A percentile compares a stretch with the other conserved stretches of the same genome.
These are phyloP conservation scores for Trichoderma sp. DNA, from an alignment of 2,329 filamentous ascomycete species.

Conservation along the genomic window DNA sequence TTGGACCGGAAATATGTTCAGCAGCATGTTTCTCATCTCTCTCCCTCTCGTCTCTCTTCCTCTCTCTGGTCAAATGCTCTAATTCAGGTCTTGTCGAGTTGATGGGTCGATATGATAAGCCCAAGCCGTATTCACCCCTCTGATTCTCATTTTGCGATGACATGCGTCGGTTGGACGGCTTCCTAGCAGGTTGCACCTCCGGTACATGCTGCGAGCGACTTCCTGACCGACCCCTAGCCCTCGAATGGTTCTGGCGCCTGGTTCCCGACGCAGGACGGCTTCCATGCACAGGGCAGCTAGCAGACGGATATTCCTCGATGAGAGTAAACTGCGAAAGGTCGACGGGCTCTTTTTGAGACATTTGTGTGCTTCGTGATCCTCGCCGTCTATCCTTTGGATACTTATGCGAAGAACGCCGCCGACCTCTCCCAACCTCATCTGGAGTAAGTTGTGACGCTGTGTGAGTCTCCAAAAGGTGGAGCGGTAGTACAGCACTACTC, in stretches of 20 bases:
- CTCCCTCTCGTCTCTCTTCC: neutral
- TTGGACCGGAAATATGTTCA: slow-evolving; percentile 23
- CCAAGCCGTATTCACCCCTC: neutral
- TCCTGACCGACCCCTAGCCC: slow-evolving; percentile 16
- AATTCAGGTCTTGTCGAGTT: neutral
- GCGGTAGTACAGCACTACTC: slow-evolving; percentile 10
- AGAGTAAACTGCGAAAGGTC: slow-evolving; percentile 31
- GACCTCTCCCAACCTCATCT: slow-evolving; percentile 19
- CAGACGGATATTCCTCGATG: slow-evolving; percentile 31
- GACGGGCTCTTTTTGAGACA: slow-evolving; percentile 23
- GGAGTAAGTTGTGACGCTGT: neutral
- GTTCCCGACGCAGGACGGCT: slow-evolving; percentile 28
- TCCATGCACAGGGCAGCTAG: slow-evolving; percentile 31
- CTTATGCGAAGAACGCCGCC: slow-evolving; percentile 21
- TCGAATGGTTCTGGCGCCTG: slow-evolving; percentile 19
- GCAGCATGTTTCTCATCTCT: neutral
- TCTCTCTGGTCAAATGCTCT: neutral
- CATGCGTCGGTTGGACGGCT: neutral
- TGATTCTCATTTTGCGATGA: neutral
- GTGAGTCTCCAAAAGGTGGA: slow-evolving; percentile 1
- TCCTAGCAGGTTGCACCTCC: neutral
- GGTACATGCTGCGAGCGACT: slow-evolving; percentile 12
- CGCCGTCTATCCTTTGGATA: slow-evolving; percentile 14
- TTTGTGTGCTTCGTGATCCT: slow-evolving; percentile 19
- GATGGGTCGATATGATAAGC: neutral